Percentiles rank a stretch among this genome's conserved stretches.
Conservation (phyloP, 2,329 filamentous ascomycete species). For the Colletotrichum camelliae region DNA sequence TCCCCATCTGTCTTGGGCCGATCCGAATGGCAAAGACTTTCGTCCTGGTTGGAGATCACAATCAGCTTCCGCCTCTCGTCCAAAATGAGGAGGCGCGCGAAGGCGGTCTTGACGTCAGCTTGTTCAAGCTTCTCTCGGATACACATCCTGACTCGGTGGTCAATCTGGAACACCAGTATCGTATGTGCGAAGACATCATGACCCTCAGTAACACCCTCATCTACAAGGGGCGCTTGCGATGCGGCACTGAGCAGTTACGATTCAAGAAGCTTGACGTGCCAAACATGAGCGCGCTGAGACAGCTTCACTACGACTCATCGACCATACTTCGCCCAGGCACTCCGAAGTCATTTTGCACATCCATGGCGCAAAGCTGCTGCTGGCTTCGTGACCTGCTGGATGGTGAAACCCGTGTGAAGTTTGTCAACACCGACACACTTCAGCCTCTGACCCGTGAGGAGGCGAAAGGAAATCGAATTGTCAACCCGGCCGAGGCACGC, state of each 20-base stretch:
- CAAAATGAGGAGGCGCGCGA: slow-evolving; percentile 87
- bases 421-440: slow-evolving; percentile 87
- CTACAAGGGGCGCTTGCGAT: slow-evolving; percentile 89
- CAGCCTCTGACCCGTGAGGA: slow-evolving; percentile 70
- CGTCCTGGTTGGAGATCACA: slow-evolving; percentile 94
- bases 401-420: slow-evolving; percentile 76
- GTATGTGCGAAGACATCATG: slow-evolving; percentile 99
- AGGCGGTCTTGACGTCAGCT: slow-evolving; percentile 87
- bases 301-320: slow-evolving; percentile 62
- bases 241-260: slow-evolving; percentile 80
- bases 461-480: slow-evolving; percentile 81
- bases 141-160: slow-evolving; percentile 86
- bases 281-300: slow-evolving; percentile 63
- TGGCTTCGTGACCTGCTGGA: slow-evolving; percentile 79
- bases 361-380: slow-evolving; percentile 58
- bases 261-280: slow-evolving; percentile 72
- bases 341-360: slow-evolving; percentile 61
- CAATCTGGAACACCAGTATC: slow-evolving; percentile 93
- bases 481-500: slow-evolving; percentile 83
- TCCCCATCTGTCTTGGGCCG: slow-evolving; percentile 92
- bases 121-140: slow-evolving; percentile 94
- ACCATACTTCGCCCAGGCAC: slow-evolving; percentile 46
- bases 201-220: slow-evolving; percentile 90
- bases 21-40: slow-evolving; percentile 93
- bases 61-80: slow-evolving; percentile 92